Evolutionary conservation across 2,329 filamentous ascomycete genomes (phyloP).

Genomic region (Talaromyces sp.): DNA sequence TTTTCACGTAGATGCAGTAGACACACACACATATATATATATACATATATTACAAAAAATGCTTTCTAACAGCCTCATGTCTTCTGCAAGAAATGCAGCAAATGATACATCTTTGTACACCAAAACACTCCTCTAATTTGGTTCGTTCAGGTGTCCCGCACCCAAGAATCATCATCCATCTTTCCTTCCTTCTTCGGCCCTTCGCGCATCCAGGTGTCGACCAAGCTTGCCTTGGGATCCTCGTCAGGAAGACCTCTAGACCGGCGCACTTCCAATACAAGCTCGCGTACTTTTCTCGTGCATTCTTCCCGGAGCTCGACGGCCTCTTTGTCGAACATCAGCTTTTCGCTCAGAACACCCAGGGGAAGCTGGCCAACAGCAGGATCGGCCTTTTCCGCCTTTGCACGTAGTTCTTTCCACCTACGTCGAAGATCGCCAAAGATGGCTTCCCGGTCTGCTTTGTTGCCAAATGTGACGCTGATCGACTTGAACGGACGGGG

Average conservation of each 20-base stretch:
- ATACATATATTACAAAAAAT: not conserved
- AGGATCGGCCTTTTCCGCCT: constrained; percentile 42
- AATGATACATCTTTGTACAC: constrained; percentile 1
- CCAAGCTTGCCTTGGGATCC: constrained; percentile 68
- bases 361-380: constrained; percentile 27
- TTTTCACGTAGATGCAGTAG: not conserved
- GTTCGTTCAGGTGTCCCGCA: constrained; percentile 48
- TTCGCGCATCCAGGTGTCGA: constrained; percentile 70
- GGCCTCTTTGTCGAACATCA: constrained; percentile 69
- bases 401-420: constrained; percentile 64
- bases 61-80: not conserved
- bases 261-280: constrained; percentile 72
- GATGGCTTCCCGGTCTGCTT: constrained; percentile 62
- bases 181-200: constrained; percentile 49
- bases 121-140: not conserved
- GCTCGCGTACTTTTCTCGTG: constrained; percentile 67
- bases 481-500: constrained; percentile 68
- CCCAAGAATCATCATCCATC: constrained; percentile 56
- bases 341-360: constrained; percentile 58
- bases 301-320: constrained; percentile 72
- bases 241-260: constrained; percentile 71
- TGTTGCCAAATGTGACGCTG: constrained; percentile 71
- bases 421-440: constrained; percentile 71
- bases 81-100: not conserved
- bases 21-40: too few relatives aligned